Evolutionary conservation across 2,329 filamentous ascomycete species (phyloP), one percentile per base, ranked within the genome.

Genomic region (Conoideocrella luteorostrata): DNA sequence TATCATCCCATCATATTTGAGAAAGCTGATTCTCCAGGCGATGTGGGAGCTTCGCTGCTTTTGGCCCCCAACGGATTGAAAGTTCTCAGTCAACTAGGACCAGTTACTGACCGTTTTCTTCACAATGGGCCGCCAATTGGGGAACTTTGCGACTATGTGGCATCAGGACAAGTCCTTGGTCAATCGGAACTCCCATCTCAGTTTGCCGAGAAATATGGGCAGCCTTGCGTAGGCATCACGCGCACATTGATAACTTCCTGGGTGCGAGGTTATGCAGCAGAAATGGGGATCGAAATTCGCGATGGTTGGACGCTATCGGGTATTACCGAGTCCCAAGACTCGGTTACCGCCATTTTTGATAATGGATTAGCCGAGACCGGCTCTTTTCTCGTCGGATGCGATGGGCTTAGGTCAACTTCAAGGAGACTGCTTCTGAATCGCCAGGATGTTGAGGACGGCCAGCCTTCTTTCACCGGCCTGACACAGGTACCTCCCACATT

Each of bases 1-100:
- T 58, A 56, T 42, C 37, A 47, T 10, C 54, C 54, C 1, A 50
- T 57, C 20, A 50, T 58, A 18, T 57, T 58, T 45, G 55, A 58
- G 32, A 52, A 53, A 17, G 45, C 52, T 4, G 44, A 33, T 10
- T 34, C 50, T 20, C 47, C 52, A 12, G 53, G 50, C 12, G 55
- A 53, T 43, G 53, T 49, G 4, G 54, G 55, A 2, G 52, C 54
- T 2, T 56, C 54, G 5, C 30, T 57, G 20, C 54, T 58, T 54
- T 43, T 58, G 9, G 52, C 51, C 42, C 51, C 54, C 1, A 58
- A 58, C 35, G 55, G 54, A 39, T 52, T n/a, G n/a, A n/a, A n/a
- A n/a, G n/a, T n/a, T n/a, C n/a, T n/a, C n/a, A n/a, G n/a, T n/a
- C n/a, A n/a, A n/a, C n/a, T n/a, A n/a, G n/a, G n/a, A n/a, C n/a